phyloP scores from a whole-genome alignment of 192 early-diverging fungal genomes.

The Irineochytrium annulatum region DNA sequence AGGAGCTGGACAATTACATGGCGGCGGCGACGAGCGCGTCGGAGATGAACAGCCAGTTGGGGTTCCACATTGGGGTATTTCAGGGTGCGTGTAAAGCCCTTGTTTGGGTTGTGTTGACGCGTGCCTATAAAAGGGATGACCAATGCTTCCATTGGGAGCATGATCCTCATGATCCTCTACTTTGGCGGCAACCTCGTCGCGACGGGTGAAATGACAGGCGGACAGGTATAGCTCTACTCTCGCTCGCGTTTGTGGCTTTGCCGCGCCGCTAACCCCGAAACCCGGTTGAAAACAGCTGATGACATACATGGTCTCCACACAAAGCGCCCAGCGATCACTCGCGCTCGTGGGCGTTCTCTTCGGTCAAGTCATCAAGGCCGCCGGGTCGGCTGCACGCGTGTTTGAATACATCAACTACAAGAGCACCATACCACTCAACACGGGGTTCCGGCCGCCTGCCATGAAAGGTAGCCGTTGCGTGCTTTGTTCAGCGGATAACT shows the following conservation, averaged over 20 bases:
- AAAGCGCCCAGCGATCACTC: constrained; percentile 38
- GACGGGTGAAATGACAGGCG: constrained; percentile 30
- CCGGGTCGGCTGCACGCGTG: constrained; percentile 30
- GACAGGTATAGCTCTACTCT: not conserved
- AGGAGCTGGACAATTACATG: constrained; percentile 30
- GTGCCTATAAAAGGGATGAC: constrained; percentile 22
- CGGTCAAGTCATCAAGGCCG: constrained; percentile 40
- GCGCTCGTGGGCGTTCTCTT: constrained; percentile 38
- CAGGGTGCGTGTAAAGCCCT: constrained; percentile 17
- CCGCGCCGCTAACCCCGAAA: not conserved
- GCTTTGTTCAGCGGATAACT: too few relatives aligned
- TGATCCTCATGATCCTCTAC: constrained; percentile 39
- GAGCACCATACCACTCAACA: constrained; percentile 12
- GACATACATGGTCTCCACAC: constrained; percentile 43
- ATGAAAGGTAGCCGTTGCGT: not conserved
- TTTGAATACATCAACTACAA: constrained; percentile 39
- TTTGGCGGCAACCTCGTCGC: constrained; percentile 30
- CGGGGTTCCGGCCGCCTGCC: not conserved
- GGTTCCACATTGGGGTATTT: constrained; percentile 40
- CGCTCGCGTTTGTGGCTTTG: not conserved
- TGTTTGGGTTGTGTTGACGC: not conserved
- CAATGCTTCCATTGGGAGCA: constrained; percentile 34
- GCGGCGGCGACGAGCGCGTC: constrained; percentile 14
- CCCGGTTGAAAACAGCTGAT: constrained; percentile 20
- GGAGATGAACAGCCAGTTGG: constrained; percentile 9